Evolutionary conservation across 306 rosid species (phyloP).

Genomic region (Malus sieversii): DNA sequence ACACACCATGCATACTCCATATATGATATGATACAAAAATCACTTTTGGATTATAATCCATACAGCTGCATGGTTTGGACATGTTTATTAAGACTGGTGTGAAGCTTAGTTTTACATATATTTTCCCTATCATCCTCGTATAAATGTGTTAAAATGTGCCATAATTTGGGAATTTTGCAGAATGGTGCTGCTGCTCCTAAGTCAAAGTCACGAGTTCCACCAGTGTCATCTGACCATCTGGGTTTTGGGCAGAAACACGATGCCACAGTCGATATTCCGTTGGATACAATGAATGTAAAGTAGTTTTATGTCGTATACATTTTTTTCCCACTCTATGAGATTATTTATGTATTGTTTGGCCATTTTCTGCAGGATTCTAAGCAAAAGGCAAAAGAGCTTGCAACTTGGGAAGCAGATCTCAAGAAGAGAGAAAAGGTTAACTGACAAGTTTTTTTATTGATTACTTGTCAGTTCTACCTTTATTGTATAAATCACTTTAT

Average conservation of each 20-base stretch:
- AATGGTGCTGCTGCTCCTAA: constrained; percentile 56
- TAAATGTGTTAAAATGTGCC: background rate
- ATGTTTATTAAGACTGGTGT: background rate
- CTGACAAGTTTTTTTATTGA: background rate
- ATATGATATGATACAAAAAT: background rate
- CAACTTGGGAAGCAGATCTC: constrained; percentile 88
- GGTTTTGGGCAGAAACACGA: constrained; percentile 88
- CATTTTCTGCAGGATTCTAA: constrained; percentile 57
- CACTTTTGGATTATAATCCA: background rate
- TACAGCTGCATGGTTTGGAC: background rate
- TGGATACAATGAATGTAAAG: constrained; percentile 66
- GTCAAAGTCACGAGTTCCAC: constrained; percentile 67
- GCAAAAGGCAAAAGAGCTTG: constrained; percentile 75
- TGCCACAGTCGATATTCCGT: constrained; percentile 84
- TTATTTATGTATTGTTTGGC: constrained; percentile 15
- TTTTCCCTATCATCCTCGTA: background rate
- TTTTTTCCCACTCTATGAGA: constrained; percentile 10
- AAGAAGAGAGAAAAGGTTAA: constrained; percentile 72
- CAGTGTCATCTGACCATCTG: constrained; percentile 49
- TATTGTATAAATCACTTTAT: background rate
- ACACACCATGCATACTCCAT: background rate
- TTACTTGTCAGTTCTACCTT: constrained; percentile 1
- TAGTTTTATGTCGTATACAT: constrained; percentile 1
- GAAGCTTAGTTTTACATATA: background rate
- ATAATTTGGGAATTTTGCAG: constrained; percentile 30